Evolutionary conservation across 805 yeast species (phyloP).

Genomic region (Yarrowia sp.): DNA sequence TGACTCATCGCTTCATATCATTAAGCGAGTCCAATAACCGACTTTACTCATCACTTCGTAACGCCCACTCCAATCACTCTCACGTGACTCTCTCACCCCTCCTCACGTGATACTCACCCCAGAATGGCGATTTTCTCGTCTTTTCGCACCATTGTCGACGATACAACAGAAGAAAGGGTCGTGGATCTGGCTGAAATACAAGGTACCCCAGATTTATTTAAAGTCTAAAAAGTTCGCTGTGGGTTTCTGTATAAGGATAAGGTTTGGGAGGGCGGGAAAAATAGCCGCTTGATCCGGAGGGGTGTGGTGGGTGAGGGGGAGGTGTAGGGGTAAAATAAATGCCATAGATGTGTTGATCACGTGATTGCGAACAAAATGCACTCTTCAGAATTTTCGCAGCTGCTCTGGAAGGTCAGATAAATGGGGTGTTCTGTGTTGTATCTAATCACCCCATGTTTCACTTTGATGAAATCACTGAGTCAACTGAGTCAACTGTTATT

Average conservation of each 20-base stretch:
- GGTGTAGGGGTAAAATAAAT: background rate
- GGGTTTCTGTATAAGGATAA: background rate
- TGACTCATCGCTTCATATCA: too few relatives aligned
- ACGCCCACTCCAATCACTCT: too few relatives aligned
- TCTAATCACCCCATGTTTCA: background rate
- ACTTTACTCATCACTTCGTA: too few relatives aligned
- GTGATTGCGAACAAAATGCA: background rate
- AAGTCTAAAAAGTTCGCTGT: background rate
- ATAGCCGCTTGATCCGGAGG: background rate
- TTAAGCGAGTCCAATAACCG: too few relatives aligned
- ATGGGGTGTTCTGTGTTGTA: background rate
- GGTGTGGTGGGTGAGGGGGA: background rate
- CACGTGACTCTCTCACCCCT: background rate
- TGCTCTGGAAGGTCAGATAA: background rate
- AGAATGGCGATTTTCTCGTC: conserved; percentile 7
- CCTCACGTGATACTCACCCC: conserved; percentile 7
- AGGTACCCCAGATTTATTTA: background rate
- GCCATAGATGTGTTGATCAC: background rate
- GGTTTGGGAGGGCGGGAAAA: background rate
- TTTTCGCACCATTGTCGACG: background rate
- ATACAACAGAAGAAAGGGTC: background rate
- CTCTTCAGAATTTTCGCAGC: background rate
- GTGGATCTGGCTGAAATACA: background rate
- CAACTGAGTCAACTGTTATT: background rate
- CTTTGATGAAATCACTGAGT: background rate